These are phyloP conservation scores for Solanum medicagineum DNA, from an alignment of 257 asterid species.

Conservation along the genomic window DNA sequence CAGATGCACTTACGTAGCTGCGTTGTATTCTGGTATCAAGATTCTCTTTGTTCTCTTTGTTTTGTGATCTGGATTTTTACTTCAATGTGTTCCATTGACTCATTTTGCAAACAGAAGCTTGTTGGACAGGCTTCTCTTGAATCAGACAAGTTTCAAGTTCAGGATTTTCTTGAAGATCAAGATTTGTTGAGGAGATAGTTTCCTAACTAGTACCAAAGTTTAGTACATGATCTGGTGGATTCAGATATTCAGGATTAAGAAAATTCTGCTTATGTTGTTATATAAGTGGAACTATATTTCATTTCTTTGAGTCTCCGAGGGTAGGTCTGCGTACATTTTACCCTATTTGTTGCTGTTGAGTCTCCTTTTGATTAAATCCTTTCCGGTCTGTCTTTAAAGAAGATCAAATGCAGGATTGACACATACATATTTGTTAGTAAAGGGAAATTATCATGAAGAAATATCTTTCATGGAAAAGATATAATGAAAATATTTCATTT, in stretches of 20 bases:
- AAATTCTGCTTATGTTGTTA: background rate
- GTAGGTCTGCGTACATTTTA: no score
- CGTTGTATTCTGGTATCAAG: background rate
- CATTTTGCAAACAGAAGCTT: background rate
- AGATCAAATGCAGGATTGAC: background rate
- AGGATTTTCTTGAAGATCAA: background rate
- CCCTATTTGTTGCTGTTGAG: no score
- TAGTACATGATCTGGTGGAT: background rate
- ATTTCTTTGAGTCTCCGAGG: background rate
- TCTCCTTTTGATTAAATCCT: background rate
- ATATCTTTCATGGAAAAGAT: no score
- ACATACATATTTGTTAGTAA: background rate
- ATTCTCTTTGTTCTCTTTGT: background rate
- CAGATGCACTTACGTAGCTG: constrained; percentile 37
- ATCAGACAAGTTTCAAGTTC: background rate
- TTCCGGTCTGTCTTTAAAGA: background rate
- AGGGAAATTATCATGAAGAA: no score
- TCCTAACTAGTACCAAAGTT: background rate
- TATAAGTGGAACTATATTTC: background rate
- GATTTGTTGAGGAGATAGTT: background rate
- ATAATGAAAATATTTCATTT: no score
- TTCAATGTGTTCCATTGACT: background rate
- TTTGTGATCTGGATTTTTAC: background rate
- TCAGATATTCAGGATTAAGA: background rate
- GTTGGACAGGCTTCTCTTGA: background rate